A percentile compares a stretch with the other conserved stretches of the same genome.
phyloP scores from a whole-genome alignment of 1,284 basidiomycete genomes.

The Leccinum ponderosum region DNA sequence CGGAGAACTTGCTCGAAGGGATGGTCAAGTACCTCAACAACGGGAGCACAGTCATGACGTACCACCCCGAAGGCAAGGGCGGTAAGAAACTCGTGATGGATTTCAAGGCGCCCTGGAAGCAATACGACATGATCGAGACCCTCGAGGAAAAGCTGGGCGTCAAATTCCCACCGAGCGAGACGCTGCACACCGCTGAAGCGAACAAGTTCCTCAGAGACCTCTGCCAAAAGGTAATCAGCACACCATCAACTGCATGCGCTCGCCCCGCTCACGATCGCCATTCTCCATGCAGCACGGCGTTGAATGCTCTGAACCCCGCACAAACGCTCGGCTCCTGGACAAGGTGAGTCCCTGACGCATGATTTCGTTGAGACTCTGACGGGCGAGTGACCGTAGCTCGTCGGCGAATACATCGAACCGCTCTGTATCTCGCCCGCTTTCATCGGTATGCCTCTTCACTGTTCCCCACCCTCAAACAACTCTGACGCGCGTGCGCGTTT shows the following conservation, averaged over 20 bases:
- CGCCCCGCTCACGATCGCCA: constrained; percentile 2
- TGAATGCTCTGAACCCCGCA: constrained; percentile 96
- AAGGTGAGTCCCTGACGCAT: constrained; percentile 57
- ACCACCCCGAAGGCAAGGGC: constrained; percentile 94
- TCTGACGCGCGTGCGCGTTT: background rate
- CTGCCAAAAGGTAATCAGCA: constrained; percentile 67
- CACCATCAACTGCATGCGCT: background rate
- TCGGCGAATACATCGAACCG: constrained; percentile 96
- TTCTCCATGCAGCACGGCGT: constrained; percentile 79
- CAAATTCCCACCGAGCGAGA: constrained; percentile 93
- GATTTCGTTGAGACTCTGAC: background rate
- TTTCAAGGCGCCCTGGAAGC: constrained; percentile 97
- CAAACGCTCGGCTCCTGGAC: constrained; percentile 94
- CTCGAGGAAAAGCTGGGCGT: constrained; percentile 92
- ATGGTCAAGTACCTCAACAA: constrained; percentile 88
- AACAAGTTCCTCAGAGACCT: constrained; percentile 89
- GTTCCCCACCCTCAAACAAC: background rate
- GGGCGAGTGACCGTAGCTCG: constrained; percentile 56
- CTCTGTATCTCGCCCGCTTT: constrained; percentile 97
- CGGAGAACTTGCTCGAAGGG: constrained; percentile 89
- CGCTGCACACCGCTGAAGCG: constrained; percentile 85
- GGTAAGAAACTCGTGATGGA: constrained; percentile 81
- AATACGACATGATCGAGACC: constrained; percentile 97
- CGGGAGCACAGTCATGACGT: constrained; percentile 81
- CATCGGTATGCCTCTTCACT: constrained; percentile 62